A percentile compares a stretch with the other conserved stretches of the same genome.
phyloP scores from a whole-genome alignment of 495 filamentous ascomycete species.

The Apiosordaria backusii region DNA sequence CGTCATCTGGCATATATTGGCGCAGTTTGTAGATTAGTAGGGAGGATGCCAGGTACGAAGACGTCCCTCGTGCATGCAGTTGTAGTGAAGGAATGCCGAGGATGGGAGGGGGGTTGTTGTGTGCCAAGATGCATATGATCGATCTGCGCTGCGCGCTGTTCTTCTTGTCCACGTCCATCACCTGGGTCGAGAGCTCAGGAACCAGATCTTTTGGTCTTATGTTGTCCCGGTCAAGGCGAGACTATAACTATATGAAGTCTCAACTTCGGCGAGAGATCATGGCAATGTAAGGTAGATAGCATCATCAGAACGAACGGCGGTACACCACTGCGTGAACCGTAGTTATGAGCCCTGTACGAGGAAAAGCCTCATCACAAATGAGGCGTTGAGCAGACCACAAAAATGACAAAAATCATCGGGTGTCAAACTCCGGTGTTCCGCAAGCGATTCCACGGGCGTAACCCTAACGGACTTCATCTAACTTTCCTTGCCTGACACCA shows the following conservation, averaged over 20 bases:
- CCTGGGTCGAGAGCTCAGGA: too few species aligned
- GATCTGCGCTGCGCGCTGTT: not conserved
- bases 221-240: not conserved
- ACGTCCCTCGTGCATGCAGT: not conserved
- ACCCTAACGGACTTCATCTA: not conserved
- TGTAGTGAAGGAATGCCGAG: not conserved
- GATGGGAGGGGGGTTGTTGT: not conserved
- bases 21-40: not conserved
- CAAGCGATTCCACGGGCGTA: not conserved
- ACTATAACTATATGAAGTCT: too few species aligned
- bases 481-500: not conserved
- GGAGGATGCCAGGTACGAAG: not conserved
- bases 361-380: not conserved
- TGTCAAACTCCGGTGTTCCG: not conserved
- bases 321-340: too few species aligned
- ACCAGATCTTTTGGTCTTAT: not conserved
- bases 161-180: too few species aligned
- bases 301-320: not conserved
- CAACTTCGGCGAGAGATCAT: not conserved
- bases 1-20: not conserved
- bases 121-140: constrained; percentile 7
- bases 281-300: not conserved
- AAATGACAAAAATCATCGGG: not conserved
- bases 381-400: not conserved
- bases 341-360: not conserved